These are phyloP conservation scores for Saturnispora zaruensis DNA, from an alignment of 805 yeast genomes.

Conservation along the genomic window DNA sequence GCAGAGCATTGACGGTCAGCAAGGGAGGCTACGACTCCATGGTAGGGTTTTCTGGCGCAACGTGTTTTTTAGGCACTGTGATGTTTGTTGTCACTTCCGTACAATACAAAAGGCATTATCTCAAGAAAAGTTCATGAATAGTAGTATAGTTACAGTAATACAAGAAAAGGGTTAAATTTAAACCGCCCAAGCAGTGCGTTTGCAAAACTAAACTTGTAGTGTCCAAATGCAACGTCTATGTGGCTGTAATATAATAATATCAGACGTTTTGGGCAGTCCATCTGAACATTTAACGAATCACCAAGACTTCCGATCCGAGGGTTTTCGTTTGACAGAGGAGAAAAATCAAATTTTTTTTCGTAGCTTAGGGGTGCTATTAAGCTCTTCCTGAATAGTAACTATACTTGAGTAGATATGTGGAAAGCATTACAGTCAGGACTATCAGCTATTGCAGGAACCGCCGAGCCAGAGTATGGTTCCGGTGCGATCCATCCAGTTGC, in stretches of 20 bases:
- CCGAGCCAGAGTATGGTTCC: constrained; percentile 94
- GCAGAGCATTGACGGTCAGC: constrained; percentile 28
- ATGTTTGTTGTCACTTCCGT: constrained; percentile 11
- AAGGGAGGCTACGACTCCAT: constrained; percentile 24
- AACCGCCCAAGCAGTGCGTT: too few species aligned
- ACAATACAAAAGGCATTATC: not conserved
- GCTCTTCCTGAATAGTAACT: not conserved
- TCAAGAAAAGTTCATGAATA: not conserved
- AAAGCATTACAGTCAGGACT: constrained; percentile 28
- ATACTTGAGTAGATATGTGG: constrained; percentile 21
- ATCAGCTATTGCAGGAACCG: constrained; percentile 96
- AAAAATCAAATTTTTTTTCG: not conserved
- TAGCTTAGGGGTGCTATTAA: not conserved
- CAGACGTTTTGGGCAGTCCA: not conserved
- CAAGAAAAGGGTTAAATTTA: not conserved
- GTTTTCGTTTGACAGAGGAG: not conserved
- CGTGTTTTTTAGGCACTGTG: constrained; percentile 19
- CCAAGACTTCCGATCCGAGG: not conserved
- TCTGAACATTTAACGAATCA: not conserved
- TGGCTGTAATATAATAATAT: not conserved
- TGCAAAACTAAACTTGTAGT: too few species aligned
- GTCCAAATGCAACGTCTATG: not conserved
- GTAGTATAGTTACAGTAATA: not conserved
- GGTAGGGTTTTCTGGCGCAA: constrained; percentile 28
- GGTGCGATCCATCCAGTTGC: constrained; percentile 81